phyloP scores from a whole-genome alignment of 768 basidiomycete species.

The Amanita molliuscula region DNA sequence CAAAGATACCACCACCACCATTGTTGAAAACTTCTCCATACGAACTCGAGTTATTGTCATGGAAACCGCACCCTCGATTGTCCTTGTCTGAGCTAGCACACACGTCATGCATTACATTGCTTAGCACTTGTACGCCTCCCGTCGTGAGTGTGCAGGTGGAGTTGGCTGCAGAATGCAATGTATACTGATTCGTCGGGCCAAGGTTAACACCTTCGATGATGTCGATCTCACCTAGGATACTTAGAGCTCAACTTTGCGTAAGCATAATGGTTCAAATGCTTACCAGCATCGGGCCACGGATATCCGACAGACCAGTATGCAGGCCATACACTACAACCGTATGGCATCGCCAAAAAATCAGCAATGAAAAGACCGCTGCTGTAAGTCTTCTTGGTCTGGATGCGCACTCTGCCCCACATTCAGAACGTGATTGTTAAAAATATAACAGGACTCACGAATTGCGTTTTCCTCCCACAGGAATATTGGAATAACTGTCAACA shows the following conservation, averaged over 20 bases:
- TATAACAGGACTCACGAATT: constrained; percentile 29
- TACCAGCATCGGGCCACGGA: constrained; percentile 40
- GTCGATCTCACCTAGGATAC: constrained; percentile 49
- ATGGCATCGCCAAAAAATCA: constrained; percentile 61
- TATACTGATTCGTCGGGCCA: constrained; percentile 47
- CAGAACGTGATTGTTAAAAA: not conserved
- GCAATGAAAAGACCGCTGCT: constrained; percentile 65
- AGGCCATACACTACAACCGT: constrained; percentile 60
- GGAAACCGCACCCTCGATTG: constrained; percentile 42
- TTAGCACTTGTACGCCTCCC: constrained; percentile 14
- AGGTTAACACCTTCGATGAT: constrained; percentile 66
- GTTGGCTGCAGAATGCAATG: constrained; percentile 47
- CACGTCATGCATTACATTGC: constrained; percentile 17
- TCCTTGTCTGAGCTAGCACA: constrained; percentile 29
- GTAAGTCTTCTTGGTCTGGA: constrained; percentile 52
- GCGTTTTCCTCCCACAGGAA: constrained; percentile 43
- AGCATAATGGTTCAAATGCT: constrained; percentile 7
- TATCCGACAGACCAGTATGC: constrained; percentile 42
- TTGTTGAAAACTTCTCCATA: constrained; percentile 38
- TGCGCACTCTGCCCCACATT: constrained; percentile 44
- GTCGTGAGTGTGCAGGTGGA: constrained; percentile 27
- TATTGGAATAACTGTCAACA: constrained; percentile 44
- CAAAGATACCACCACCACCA: constrained; percentile 41
- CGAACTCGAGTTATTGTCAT: constrained; percentile 25
- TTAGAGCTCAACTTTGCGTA: constrained; percentile 1